A percentile compares a stretch with the other conserved stretches of the same genome.
Conservation (phyloP, 2,329 filamentous ascomycete genomes). For the Gremmenia infestans region DNA sequence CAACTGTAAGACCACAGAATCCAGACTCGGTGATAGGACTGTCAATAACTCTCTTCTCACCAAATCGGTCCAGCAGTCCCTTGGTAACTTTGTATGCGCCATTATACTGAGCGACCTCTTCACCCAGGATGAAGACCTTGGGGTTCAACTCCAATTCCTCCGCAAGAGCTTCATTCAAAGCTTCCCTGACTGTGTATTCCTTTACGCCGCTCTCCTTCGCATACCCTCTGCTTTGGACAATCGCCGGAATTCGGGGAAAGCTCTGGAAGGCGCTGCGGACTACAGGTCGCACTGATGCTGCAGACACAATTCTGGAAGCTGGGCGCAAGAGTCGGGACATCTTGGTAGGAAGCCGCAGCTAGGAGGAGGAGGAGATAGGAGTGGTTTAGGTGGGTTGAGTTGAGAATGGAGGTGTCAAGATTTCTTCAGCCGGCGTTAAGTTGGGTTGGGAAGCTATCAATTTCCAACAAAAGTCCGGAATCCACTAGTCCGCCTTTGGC, state of each 20-base stretch:
- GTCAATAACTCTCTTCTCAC: conserved; percentile 95
- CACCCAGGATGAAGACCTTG: conserved; percentile 93
- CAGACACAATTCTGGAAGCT: conserved; percentile 56
- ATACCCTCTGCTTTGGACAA: conserved; percentile 31
- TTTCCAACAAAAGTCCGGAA: neutral
- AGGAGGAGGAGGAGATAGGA: conserved; percentile 10
- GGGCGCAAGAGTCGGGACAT: conserved; percentile 57
- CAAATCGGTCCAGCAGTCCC: conserved; percentile 93
- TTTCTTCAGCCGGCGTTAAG: conserved; percentile 1
- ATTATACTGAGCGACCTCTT: conserved; percentile 99
- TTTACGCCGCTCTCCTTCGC: conserved; percentile 54
- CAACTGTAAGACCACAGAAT: conserved; percentile 89
- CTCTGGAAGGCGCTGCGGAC: conserved; percentile 49
- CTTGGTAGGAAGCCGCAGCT: conserved; percentile 21
- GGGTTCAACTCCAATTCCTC: conserved; percentile 93
- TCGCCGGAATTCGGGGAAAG: conserved; percentile 29
- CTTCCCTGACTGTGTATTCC: conserved; percentile 95
- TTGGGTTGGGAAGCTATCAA: neutral
- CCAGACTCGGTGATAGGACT: conserved; percentile 97
- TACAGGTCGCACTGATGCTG: conserved; percentile 42
- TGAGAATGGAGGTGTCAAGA: conserved; percentile 7
- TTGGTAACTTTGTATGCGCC: conserved; percentile 99
- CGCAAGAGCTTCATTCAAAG: conserved; percentile 93
- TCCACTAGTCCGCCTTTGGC: neutral
- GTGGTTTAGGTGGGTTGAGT: conserved; percentile 9